These are phyloP conservation scores for Phylloporus arenicola DNA, from an alignment of 768 basidiomycete species.

Conservation along the genomic window DNA sequence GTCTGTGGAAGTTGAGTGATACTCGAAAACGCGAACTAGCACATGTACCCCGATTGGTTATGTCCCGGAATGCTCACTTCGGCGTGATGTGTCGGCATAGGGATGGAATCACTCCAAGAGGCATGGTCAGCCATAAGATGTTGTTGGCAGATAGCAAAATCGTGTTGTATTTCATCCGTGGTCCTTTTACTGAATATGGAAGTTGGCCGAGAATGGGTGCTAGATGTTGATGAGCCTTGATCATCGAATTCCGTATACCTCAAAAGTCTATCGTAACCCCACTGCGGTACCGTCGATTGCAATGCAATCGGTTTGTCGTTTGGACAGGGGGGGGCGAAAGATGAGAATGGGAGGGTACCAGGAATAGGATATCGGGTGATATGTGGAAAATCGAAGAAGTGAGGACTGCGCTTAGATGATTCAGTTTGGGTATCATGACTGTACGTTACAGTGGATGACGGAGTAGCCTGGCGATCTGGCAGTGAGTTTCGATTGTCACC, in stretches of 20 bases:
- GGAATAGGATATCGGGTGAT: constrained; percentile 26
- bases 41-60: constrained; percentile 13
- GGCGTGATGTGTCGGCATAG: constrained; percentile 4
- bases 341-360: constrained; percentile 12
- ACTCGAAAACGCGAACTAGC: not conserved
- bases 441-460: constrained; percentile 10
- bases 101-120: constrained; percentile 1
- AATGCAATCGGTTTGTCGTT: constrained; percentile 3
- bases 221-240: constrained; percentile 9
- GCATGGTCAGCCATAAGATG: not conserved
- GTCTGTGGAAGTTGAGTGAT: constrained; percentile 1
- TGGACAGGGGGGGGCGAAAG: constrained; percentile 1
- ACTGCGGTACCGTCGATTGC: constrained; percentile 5
- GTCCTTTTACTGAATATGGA: constrained; percentile 4
- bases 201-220: constrained; percentile 8
- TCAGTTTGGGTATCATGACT: constrained; percentile 9
- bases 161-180: constrained; percentile 6
- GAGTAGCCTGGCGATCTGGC: constrained; percentile 11
- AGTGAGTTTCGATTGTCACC: constrained; percentile 12
- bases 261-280: constrained; percentile 8
- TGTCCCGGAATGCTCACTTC: not conserved
- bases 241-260: constrained; percentile 5
- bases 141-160: not conserved
- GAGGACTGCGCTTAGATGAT: constrained; percentile 9
- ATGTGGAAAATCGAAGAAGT: constrained; percentile 27